These are phyloP conservation scores for Phytophthora sojae DNA, from an alignment of 352 stramenopile species.

Conservation along the genomic window DNA sequence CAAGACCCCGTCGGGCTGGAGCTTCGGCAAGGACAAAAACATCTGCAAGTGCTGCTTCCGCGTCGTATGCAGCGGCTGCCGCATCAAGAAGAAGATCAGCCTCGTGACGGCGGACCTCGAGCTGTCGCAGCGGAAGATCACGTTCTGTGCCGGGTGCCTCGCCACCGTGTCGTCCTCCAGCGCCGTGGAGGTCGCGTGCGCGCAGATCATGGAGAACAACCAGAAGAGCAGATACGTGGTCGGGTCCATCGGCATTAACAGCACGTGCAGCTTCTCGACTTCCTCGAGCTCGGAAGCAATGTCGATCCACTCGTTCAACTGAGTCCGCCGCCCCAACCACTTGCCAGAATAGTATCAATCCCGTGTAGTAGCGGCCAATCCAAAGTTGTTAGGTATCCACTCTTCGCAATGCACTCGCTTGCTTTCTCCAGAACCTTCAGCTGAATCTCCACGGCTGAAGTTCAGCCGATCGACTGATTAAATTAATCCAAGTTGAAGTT, in stretches of 20 bases:
- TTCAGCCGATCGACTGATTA: not conserved
- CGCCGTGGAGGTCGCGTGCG: slow-evolving; percentile 28
- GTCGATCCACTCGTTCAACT: slow-evolving; percentile 23
- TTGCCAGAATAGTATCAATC: not conserved
- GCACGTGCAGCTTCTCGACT: slow-evolving; percentile 24
- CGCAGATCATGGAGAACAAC: slow-evolving; percentile 23
- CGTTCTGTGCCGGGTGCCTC: slow-evolving; percentile 31
- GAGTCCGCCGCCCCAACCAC: not conserved
- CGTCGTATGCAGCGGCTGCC: slow-evolving; percentile 33
- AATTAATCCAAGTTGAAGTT: slow-evolving; percentile 2
- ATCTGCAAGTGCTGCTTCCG: slow-evolving; percentile 39
- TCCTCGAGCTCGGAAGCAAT: slow-evolving; percentile 28
- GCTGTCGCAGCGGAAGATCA: slow-evolving; percentile 33
- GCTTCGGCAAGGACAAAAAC: slow-evolving; percentile 35
- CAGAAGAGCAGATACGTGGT: slow-evolving; percentile 23
- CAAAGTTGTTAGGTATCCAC: not conserved
- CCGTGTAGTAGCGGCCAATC: not conserved
- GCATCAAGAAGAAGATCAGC: slow-evolving; percentile 42
- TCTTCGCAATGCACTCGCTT: not conserved
- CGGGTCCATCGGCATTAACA: slow-evolving; percentile 5
- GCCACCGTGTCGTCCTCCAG: slow-evolving; percentile 28
- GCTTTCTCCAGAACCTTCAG: not conserved
- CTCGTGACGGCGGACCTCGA: slow-evolving; percentile 36
- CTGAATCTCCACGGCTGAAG: not conserved
- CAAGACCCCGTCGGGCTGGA: slow-evolving; percentile 24